Percentiles rank a stretch among this genome's conserved stretches.
Conservation (phyloP, 768 basidiomycete genomes). For the Melanogaster broomeanus region DNA sequence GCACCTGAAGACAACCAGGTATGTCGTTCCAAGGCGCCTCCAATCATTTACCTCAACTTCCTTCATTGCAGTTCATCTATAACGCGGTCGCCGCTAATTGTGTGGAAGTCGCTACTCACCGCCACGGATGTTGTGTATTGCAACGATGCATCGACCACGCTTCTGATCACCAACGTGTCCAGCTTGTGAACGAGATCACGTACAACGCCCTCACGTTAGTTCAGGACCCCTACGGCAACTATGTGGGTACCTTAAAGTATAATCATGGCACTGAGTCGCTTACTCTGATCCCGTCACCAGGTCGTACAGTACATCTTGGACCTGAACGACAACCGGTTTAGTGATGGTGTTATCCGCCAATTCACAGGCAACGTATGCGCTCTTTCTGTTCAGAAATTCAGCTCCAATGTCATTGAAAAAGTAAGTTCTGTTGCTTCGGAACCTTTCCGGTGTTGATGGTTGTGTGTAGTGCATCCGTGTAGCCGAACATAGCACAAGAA, state of each 20-base stretch:
- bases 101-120: slow-evolving; percentile 97
- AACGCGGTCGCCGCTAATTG: slow-evolving; percentile 99
- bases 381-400: slow-evolving; percentile 98
- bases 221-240: slow-evolving; percentile 96
- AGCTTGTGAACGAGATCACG: slow-evolving; percentile 98
- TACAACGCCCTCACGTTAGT: slow-evolving; percentile 97
- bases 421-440: slow-evolving; percentile 35
- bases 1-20: slow-evolving; percentile 99
- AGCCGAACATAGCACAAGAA: slow-evolving; percentile 92
- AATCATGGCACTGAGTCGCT: background rate
- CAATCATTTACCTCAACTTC: background rate
- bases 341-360: slow-evolving; percentile 95
- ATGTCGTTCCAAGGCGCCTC: slow-evolving; percentile 8
- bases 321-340: slow-evolving; percentile 97
- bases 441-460: background rate
- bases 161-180: slow-evolving; percentile 90
- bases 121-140: slow-evolving; percentile 97
- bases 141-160: slow-evolving; percentile 99
- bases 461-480: slow-evolving; percentile 75
- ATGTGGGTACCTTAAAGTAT: slow-evolving; percentile 48
- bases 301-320: slow-evolving; percentile 98
- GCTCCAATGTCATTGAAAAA: slow-evolving; percentile 98
- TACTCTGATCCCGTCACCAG: slow-evolving; percentile 38
- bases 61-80: slow-evolving; percentile 80
- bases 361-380: slow-evolving; percentile 98